These are phyloP conservation scores for Aspergillus intermedius DNA, from an alignment of 2,329 filamentous ascomycete species.

Conservation along the genomic window DNA sequence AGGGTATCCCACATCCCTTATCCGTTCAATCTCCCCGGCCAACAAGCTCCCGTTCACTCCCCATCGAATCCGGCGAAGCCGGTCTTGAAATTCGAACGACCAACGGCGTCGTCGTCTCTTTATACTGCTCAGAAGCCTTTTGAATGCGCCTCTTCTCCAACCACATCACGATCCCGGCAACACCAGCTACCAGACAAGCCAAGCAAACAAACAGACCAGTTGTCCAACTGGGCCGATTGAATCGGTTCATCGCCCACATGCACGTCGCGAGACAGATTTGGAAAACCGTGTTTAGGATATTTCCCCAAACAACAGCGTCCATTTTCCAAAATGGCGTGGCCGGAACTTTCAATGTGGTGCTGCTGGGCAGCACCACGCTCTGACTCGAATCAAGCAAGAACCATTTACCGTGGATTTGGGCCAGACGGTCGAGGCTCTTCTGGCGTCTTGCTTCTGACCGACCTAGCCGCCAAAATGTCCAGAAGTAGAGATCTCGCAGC, in stretches of 20 bases:
- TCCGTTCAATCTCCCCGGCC: too few relatives aligned
- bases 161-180: not conserved
- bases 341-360: conserved; percentile 23
- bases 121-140: not conserved
- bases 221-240: conserved; percentile 68
- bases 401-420: conserved; percentile 48
- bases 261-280: conserved; percentile 67
- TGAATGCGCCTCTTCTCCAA: not conserved
- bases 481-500: conserved; percentile 70
- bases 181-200: conserved; percentile 53
- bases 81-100: too few relatives aligned
- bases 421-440: not conserved
- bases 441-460: conserved; percentile 33
- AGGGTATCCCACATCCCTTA: too few relatives aligned
- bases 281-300: conserved; percentile 71
- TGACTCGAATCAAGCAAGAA: not conserved
- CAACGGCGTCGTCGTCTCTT: too few relatives aligned
- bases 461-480: conserved; percentile 57
- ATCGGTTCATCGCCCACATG: conserved; percentile 76
- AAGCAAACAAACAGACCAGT: conserved; percentile 73
- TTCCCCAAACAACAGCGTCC: conserved; percentile 72
- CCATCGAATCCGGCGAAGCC: too few relatives aligned
- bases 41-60: too few relatives aligned
- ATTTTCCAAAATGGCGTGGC: conserved; percentile 67
- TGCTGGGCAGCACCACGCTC: not conserved